Evolutionary conservation across 2,329 filamentous ascomycete species (phyloP), one percentile per base, ranked within the genome.

Genomic region (Colletotrichum zoysiae): DNA sequence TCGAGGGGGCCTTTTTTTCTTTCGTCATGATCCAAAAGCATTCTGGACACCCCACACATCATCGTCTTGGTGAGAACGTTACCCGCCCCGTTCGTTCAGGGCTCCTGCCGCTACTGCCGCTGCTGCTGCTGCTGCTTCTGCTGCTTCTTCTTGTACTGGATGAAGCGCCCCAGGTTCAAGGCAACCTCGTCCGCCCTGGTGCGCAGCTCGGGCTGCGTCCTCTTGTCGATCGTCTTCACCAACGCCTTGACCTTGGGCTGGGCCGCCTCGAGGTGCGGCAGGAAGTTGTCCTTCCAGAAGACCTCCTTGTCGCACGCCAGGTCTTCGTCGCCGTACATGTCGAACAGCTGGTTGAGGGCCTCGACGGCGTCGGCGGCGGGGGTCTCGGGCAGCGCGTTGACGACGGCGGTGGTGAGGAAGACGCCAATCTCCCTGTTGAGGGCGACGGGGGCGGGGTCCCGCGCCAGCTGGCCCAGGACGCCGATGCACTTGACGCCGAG

Each of bases 401-500:
- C 80, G 6, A 90, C 78, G 2, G 86, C 78, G 2, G 86, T 88
- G 65, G 92, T 74, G 60, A 93, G 82, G 78, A 92, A 92, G 20
- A 87, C 83, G 59, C 90, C 90, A 66, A 92, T 87, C 69, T 91
- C 88, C 56, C 88, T 86, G 81, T 92, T 92, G 40, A 87, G 80
- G 16, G 82, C 79, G 12, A 86, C 66, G 0, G 88, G 85, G 2
- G 87, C 86, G 5, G 88, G 87, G 64, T 87, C 81, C 11, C 87
- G 82, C 1, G 89, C 90, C 11, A 92, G 84, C 76, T 89, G 88
- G 71, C 90, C 91, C 14, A 92, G 84, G 8, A 91, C 89, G 65
- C 90, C 90, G 74, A 92, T 84, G 76, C 89, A 91, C 81, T 91
- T 92, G 74, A 92, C 89, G 38, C 89, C 86, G 3, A 92, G 84